Percentiles rank a stretch among this genome's conserved stretches.
Evolutionary conservation across 2,329 filamentous ascomycete species (phyloP).

Genomic region (Plenodomus lindquistii): DNA sequence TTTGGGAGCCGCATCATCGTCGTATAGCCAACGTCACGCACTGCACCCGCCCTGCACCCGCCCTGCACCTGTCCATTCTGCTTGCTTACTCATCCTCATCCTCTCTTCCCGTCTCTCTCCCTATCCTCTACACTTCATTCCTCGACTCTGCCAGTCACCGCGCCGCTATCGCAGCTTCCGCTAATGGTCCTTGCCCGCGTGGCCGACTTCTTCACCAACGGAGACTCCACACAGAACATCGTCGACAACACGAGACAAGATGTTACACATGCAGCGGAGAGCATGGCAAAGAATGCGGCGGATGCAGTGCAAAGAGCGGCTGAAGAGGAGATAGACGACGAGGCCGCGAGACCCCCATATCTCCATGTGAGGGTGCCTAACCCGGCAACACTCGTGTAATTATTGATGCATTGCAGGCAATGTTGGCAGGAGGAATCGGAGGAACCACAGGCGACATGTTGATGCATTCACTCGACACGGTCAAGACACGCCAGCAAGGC

Average conservation of each 20-base stretch:
- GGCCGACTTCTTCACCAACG: slow-evolving; percentile 52
- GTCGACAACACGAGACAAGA: slow-evolving; percentile 44
- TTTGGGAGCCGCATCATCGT: slow-evolving; percentile 19
- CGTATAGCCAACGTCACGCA: slow-evolving; percentile 19
- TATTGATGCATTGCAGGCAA: slow-evolving; percentile 64
- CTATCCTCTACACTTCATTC: neutral
- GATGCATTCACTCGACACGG: slow-evolving; percentile 98
- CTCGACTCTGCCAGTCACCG: slow-evolving; percentile 1
- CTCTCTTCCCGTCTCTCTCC: too few relatives aligned
- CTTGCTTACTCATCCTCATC: slow-evolving; percentile 2
- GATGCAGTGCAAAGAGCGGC: slow-evolving; percentile 20
- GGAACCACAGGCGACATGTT: slow-evolving; percentile 94
- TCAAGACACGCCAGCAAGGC: slow-evolving; percentile 97
- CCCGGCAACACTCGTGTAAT: slow-evolving; percentile 4
- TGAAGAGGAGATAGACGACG: slow-evolving; percentile 42
- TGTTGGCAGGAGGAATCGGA: slow-evolving; percentile 92
- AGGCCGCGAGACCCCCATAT: slow-evolving; percentile 53
- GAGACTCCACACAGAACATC: slow-evolving; percentile 35
- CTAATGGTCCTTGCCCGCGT: slow-evolving; percentile 56
- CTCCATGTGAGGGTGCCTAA: slow-evolving; percentile 47
- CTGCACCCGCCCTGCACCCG: slow-evolving; percentile 21
- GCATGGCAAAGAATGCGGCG: neutral
- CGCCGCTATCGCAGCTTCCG: slow-evolving; percentile 26
- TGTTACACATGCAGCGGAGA: slow-evolving; percentile 7
- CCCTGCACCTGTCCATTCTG: slow-evolving; percentile 7